phyloP scores from a whole-genome alignment of 345 rosid genomes.

The Eucalyptus victrix region DNA sequence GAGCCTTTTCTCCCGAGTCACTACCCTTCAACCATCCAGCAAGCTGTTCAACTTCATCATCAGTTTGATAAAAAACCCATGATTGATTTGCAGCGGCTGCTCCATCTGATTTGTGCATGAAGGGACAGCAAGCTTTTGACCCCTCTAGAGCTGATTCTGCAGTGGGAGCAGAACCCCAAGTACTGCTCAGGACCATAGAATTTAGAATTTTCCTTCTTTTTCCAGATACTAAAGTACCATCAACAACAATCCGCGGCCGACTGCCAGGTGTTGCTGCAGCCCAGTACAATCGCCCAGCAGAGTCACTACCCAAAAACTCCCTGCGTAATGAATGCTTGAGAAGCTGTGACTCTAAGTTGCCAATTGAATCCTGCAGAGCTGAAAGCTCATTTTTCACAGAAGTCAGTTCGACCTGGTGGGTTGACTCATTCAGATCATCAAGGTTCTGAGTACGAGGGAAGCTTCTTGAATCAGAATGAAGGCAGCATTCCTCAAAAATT shows the following conservation, averaged over 20 bases:
- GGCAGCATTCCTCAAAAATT: slow-evolving; percentile 11
- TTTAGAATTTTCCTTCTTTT: slow-evolving; percentile 6
- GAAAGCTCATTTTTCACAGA: slow-evolving; percentile 41
- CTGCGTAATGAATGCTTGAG: slow-evolving; percentile 50
- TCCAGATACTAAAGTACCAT: slow-evolving; percentile 48
- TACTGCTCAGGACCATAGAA: neutral
- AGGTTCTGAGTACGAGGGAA: neutral
- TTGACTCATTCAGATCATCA: slow-evolving; percentile 33
- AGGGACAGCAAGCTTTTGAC: slow-evolving; percentile 48
- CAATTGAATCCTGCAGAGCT: slow-evolving; percentile 46
- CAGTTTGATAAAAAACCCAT: slow-evolving; percentile 63
- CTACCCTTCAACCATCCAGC: slow-evolving; percentile 56
- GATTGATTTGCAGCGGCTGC: slow-evolving; percentile 18
- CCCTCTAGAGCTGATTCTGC: slow-evolving; percentile 20
- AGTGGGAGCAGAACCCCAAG: slow-evolving; percentile 1
- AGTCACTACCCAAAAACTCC: slow-evolving; percentile 86
- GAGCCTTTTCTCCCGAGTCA: slow-evolving; percentile 55
- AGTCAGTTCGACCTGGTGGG: slow-evolving; percentile 40
- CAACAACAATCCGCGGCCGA: slow-evolving; percentile 52
- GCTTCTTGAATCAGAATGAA: neutral
- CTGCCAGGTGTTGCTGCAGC: slow-evolving; percentile 42
- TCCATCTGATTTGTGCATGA: slow-evolving; percentile 22
- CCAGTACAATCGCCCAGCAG: slow-evolving; percentile 78
- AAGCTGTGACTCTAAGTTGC: slow-evolving; percentile 47
- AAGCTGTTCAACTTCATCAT: slow-evolving; percentile 61